phyloP scores from a whole-genome alignment of 768 basidiomycete species.

The Leccinellum rugosiceps region DNA sequence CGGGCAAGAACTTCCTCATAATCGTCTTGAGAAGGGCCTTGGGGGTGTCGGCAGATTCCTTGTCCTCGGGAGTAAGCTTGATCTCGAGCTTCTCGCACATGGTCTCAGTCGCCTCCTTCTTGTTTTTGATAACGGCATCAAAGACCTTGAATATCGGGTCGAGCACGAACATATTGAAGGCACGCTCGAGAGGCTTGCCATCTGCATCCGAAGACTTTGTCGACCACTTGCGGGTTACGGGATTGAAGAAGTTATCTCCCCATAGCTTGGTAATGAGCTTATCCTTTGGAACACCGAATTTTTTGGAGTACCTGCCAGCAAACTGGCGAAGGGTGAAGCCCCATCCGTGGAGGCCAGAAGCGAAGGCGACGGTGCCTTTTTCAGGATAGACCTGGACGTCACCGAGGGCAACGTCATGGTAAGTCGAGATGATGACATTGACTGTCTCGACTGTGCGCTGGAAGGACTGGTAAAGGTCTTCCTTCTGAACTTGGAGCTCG shows the following conservation, averaged over 20 bases:
- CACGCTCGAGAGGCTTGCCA: conserved; percentile 93
- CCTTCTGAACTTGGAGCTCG: conserved; percentile 96
- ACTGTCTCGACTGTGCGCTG: conserved; percentile 95
- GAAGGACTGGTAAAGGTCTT: conserved; percentile 97
- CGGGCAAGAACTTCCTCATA: conserved; percentile 99
- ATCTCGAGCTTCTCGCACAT: conserved; percentile 98
- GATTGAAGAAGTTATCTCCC: conserved; percentile 99
- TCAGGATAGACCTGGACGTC: conserved; percentile 99
- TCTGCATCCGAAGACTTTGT: conserved; percentile 71
- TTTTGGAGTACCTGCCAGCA: conserved; percentile 91
- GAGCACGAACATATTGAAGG: conserved; percentile 97
- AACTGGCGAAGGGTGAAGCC: conserved; percentile 99
- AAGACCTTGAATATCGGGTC: conserved; percentile 99
- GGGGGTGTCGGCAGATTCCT: conserved; percentile 74
- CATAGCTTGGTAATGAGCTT: conserved; percentile 98
- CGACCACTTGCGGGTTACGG: conserved; percentile 93
- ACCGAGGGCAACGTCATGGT: conserved; percentile 90
- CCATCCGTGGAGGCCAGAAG: conserved; percentile 99
- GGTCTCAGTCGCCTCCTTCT: conserved; percentile 78
- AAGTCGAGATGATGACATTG: conserved; percentile 98
- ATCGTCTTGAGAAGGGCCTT: conserved; percentile 95
- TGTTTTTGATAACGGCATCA: conserved; percentile 98
- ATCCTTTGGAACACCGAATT: conserved; percentile 97
- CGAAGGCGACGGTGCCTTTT: conserved; percentile 97
- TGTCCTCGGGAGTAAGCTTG: conserved; percentile 83